Evolutionary conservation across 192 early-diverging fungal genomes (phyloP).

Genomic region (Coemansia sp.): DNA sequence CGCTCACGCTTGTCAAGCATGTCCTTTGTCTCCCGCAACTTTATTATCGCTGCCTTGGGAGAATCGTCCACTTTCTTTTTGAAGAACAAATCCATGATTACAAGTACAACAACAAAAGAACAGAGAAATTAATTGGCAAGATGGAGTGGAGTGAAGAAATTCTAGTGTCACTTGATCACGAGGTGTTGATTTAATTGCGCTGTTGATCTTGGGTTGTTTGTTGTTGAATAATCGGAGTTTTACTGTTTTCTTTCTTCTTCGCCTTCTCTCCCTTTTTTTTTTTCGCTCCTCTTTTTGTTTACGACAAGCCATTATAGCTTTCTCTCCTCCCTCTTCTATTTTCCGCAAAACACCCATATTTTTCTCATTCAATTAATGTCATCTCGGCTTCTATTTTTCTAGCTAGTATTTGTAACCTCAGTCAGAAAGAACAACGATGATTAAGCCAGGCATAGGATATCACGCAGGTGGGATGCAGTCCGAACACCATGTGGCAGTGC

Average conservation of each 20-base stretch:
- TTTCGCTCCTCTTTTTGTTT: constrained; percentile 3
- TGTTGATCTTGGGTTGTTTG: neutral
- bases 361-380: too few species aligned
- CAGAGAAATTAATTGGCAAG: neutral
- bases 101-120: neutral
- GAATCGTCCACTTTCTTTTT: constrained; percentile 59
- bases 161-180: too few species aligned
- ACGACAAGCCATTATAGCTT: neutral
- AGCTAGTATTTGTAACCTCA: neutral
- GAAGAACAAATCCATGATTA: constrained; percentile 73
- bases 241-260: too few species aligned
- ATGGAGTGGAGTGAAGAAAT: neutral
- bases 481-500: constrained; percentile 26
- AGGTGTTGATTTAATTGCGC: neutral
- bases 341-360: too few species aligned
- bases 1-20: constrained; percentile 96
- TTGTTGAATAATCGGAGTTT: too few species aligned
- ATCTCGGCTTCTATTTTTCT: neutral
- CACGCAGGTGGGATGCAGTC: constrained; percentile 17
- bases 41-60: constrained; percentile 93
- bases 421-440: constrained; percentile 8
- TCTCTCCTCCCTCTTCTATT: neutral
- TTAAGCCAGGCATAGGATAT: constrained; percentile 1
- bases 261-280: neutral
- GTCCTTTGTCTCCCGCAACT: constrained; percentile 81